Percentiles rank a stretch among this genome's conserved stretches.
Evolutionary conservation across 1,284 basidiomycete species (phyloP).

Genomic region (Stereum hirsutum): DNA sequence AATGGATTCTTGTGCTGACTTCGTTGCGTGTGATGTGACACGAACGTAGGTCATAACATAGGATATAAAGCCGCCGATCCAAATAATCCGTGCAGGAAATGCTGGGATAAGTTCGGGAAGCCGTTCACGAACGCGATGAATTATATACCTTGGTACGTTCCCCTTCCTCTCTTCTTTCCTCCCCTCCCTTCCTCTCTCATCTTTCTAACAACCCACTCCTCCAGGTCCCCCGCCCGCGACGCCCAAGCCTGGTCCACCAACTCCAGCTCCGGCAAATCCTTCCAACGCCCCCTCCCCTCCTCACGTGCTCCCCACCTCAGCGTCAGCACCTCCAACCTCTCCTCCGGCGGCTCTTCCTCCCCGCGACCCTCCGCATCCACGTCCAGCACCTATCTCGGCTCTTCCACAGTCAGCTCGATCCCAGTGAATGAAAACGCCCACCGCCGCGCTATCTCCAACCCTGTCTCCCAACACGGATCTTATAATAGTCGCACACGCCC

Average conservation of each 20-base stretch:
- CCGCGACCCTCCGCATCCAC: too few species aligned
- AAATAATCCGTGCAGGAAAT: conserved; percentile 53
- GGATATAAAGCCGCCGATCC: conserved; percentile 67
- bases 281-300: conserved; percentile 13
- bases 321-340: too few species aligned
- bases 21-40: not conserved
- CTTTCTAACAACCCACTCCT: too few species aligned
- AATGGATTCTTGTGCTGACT: too few species aligned
- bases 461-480: not conserved
- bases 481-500: too few species aligned
- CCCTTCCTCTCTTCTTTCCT: conserved; percentile 9
- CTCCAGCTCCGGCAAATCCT: conserved; percentile 11
- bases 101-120: conserved; percentile 59
- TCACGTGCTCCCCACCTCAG: conserved; percentile 8
- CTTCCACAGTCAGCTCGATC: not conserved
- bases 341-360: too few species aligned
- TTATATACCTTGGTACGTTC: conserved; percentile 36
- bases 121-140: conserved; percentile 49
- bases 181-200: too few species aligned
- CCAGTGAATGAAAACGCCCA: not conserved
- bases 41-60: conserved; percentile 49
- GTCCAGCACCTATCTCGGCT: too few species aligned
- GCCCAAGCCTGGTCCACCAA: too few species aligned
- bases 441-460: not conserved
- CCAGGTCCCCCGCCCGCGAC: too few species aligned